A percentile compares a stretch with the other conserved stretches of the same genome.
Conservation (phyloP, 306 rosid species). For the Geum urbanum region DNA sequence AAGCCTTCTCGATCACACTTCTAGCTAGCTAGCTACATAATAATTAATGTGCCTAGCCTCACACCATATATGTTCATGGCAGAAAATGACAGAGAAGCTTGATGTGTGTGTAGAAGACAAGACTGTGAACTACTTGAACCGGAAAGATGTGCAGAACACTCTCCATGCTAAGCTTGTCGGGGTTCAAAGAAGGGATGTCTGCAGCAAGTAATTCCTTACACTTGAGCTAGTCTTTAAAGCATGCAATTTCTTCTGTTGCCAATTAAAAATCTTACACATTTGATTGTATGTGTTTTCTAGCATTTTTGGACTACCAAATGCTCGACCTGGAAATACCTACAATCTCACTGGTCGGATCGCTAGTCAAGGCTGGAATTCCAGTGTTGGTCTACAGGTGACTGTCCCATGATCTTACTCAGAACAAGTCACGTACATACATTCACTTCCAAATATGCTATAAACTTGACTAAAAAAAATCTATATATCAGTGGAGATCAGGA, state of each 20-base stretch:
- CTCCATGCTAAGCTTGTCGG: conserved; percentile 71
- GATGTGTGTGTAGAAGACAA: conserved; percentile 73
- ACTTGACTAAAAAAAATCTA: not conserved
- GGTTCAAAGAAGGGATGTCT: conserved; percentile 41
- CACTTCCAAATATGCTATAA: not conserved
- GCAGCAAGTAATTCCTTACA: conserved; percentile 45
- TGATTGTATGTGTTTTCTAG: conserved; percentile 2
- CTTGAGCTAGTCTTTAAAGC: not conserved
- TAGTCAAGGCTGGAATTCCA: conserved; percentile 29
- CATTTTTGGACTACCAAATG: conserved; percentile 32
- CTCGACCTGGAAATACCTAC: conserved; percentile 36
- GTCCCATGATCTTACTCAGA: not conserved
- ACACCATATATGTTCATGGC: not conserved
- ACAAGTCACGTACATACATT: not conserved
- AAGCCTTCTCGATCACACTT: conserved; percentile 10
- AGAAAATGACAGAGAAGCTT: conserved; percentile 41
- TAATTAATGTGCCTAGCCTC: not conserved
- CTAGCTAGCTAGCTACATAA: not conserved
- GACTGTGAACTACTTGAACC: conserved; percentile 47
- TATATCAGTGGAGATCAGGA: conserved; percentile 31
- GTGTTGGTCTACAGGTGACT: conserved; percentile 31
- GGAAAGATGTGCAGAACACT: conserved; percentile 57
- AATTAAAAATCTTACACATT: not conserved
- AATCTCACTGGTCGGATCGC: conserved; percentile 27
- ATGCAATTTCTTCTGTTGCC: not conserved